Percentiles rank a stretch among this genome's conserved stretches.
Conservation (phyloP, 2,329 filamentous ascomycete species). For the Phaeosphaeriaceae sp. region DNA sequence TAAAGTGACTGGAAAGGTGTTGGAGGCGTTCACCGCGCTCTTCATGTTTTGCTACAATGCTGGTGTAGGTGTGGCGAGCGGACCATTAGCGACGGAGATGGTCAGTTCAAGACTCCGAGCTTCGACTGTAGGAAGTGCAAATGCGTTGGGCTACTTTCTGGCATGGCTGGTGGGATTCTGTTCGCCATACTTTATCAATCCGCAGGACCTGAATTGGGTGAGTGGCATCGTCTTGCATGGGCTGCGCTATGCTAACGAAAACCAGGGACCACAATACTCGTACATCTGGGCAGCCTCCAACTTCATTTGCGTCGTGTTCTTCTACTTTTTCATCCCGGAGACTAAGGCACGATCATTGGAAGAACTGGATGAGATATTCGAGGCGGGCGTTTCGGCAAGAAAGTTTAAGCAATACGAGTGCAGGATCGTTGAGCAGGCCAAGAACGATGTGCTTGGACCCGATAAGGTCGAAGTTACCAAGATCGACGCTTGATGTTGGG, state of each 20-base stretch:
- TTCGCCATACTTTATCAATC: conserved; percentile 52
- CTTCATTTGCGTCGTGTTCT: conserved; percentile 62
- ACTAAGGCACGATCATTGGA: conserved; percentile 34
- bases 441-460: conserved; percentile 18
- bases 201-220: conserved; percentile 46
- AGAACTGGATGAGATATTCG: conserved; percentile 41
- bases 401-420: conserved; percentile 32
- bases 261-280: conserved; percentile 29
- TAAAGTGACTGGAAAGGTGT: conserved; percentile 26
- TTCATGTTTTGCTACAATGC: conserved; percentile 49
- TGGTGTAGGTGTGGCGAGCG: conserved; percentile 42
- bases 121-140: conserved; percentile 46
- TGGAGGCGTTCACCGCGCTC: conserved; percentile 46
- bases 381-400: conserved; percentile 26
- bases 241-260: background rate
- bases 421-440: conserved; percentile 30
- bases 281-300: conserved; percentile 40
- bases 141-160: conserved; percentile 45
- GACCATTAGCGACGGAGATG: conserved; percentile 40
- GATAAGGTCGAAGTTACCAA: conserved; percentile 3
- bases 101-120: conserved; percentile 45
- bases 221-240: conserved; percentile 20
- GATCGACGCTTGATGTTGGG: background rate
- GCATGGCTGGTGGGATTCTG: conserved; percentile 48
- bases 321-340: conserved; percentile 68